Conservation (phyloP, 1,284 basidiomycete species). For the Ganoderma resinaceum region DNA sequence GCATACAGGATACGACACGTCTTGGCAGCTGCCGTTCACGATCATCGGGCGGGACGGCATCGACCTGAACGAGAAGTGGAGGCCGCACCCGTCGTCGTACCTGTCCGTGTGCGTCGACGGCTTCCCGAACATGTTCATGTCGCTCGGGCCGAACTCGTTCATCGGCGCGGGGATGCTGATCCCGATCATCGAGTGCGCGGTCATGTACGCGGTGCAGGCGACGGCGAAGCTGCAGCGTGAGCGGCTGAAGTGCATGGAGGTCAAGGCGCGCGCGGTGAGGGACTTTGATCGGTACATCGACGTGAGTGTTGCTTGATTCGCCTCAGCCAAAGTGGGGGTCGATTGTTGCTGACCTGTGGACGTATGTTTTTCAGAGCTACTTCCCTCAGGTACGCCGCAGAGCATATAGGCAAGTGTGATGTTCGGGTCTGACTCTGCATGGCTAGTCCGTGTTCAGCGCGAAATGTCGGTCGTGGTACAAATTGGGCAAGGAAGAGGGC, state of each 20-base stretch:
- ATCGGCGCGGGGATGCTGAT: slow-evolving; percentile 62
- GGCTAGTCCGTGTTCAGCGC: slow-evolving; percentile 62
- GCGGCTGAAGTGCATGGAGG: slow-evolving; percentile 57
- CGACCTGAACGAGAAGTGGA: slow-evolving; percentile 56
- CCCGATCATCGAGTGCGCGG: slow-evolving; percentile 59
- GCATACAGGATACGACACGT: slow-evolving; percentile 58
- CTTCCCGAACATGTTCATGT: slow-evolving; percentile 68
- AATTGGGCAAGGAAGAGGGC: slow-evolving; percentile 64
- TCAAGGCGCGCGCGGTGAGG: slow-evolving; percentile 7
- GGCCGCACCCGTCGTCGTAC: slow-evolving; percentile 62
- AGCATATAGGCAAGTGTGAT: too few species aligned
- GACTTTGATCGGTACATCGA: slow-evolving; percentile 17
- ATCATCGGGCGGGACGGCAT: slow-evolving; percentile 58
- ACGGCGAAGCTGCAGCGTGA: slow-evolving; percentile 66
- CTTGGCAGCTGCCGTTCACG: slow-evolving; percentile 56
- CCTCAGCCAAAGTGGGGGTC: not conserved
- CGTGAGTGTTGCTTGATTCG: not conserved
- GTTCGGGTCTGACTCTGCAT: not conserved
- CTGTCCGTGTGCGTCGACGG: slow-evolving; percentile 61
- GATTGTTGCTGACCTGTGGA: not conserved
- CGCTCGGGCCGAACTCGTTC: slow-evolving; percentile 62
- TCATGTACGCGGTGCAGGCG: slow-evolving; percentile 59
- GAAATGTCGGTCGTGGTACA: slow-evolving; percentile 73
- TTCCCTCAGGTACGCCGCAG: slow-evolving; percentile 5
- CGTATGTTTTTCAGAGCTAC: slow-evolving; percentile 3